Evolutionary conservation across 495 filamentous ascomycete genomes (phyloP).

Genomic region (Penicillium dipodomyicola): DNA sequence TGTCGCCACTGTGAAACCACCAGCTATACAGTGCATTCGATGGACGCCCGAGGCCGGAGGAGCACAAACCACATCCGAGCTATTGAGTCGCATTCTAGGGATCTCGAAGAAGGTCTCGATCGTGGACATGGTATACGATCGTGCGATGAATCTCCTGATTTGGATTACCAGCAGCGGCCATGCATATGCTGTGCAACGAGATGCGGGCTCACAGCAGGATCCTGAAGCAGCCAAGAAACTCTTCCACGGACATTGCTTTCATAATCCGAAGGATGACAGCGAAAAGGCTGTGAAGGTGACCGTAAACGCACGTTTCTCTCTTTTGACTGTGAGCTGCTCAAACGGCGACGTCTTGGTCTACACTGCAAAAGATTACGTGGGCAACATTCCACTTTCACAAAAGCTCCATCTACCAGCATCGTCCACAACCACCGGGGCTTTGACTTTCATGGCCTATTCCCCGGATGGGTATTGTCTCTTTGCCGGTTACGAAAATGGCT

Average conservation of each 20-base stretch:
- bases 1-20: conserved; percentile 88
- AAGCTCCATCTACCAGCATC: conserved; percentile 66
- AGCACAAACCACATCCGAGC: conserved; percentile 85
- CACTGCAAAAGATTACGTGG: conserved; percentile 85
- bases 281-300: conserved; percentile 69
- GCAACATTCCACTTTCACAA: conserved; percentile 90
- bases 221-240: conserved; percentile 55
- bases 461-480: conserved; percentile 97
- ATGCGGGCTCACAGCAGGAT: conserved; percentile 32
- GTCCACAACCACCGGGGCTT: conserved; percentile 56
- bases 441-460: conserved; percentile 81
- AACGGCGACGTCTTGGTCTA: conserved; percentile 83
- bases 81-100: conserved; percentile 84
- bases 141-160: conserved; percentile 92
- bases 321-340: conserved; percentile 81
- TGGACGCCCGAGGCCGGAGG: conserved; percentile 83
- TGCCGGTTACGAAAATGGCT: conserved; percentile 87
- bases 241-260: conserved; percentile 91
- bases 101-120: conserved; percentile 72
- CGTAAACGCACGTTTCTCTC: conserved; percentile 90
- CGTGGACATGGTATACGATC: conserved; percentile 87
- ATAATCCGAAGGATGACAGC: conserved; percentile 58
- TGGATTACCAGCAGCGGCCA: conserved; percentile 91
- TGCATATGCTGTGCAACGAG: conserved; percentile 87
- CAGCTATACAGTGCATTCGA: conserved; percentile 91